Base-by-base conservation (phyloP, 2,329 filamentous ascomycete genomes). In the Sporothrix globosa region DNA sequence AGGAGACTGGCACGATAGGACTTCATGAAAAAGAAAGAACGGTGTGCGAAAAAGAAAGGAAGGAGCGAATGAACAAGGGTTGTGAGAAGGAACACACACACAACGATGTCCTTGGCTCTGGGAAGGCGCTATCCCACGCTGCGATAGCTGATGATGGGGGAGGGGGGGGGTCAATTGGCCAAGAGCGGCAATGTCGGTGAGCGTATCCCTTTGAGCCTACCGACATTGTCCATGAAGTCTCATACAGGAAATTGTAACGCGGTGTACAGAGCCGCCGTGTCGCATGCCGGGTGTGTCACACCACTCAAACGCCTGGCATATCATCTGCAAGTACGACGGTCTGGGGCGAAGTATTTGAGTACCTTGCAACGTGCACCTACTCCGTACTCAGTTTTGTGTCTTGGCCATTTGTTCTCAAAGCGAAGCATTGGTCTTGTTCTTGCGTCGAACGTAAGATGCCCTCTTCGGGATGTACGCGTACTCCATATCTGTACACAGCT, bases 101-200 rank as follows among this genome's bases (percentile, higher is more conserved):
- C 65, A 24, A 34, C 60, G 11, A 19, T 11, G 30, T 60, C 27
- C 61, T n/a, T 50, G 27, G 24, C n/a, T 65, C 27, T 65, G 24
- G 60, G 61, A 65, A 46, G 58, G 58, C n/a, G 61, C 61, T 50
- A 65, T 50, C 44, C 41, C 60, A 44, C 56, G 56, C 56, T 61
- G 56, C 34, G 34, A 34, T 6, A 34, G 34, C 34, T 34, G 34
- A 34, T 7, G 34, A 46, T 10, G 11, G 39, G 39, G 39, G 58
- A 19, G 34, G 17, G 10, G 39, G n/a, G n/a, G 46, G 24, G 58
- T 46, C n/a, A n/a, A n/a, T n/a, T n/a, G 58, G 39, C 58, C 39
- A 46, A 63, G 58, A 46, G 39, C 21, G 34, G 34, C 58, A 21
- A 63, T 44, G 58, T 63, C 58, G 58, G 58, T 27, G 39, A 63